phyloP scores from a whole-genome alignment of 352 stramenopile species.

The Sclerospora graminicola region DNA sequence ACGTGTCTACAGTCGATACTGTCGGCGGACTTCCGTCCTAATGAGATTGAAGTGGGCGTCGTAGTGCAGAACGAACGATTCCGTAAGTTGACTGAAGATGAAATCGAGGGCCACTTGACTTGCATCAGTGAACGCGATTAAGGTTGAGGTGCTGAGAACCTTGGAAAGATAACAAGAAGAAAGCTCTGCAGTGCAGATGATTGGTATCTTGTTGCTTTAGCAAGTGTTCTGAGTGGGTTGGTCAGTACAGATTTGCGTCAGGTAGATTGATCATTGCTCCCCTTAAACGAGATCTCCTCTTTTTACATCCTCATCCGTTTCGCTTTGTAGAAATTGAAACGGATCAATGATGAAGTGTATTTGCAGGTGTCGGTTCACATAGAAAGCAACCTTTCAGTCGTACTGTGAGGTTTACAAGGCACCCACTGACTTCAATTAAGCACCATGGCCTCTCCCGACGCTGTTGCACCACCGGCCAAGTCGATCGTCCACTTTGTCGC shows the following conservation, averaged over 20 bases:
- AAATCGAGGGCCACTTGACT: constrained; percentile 97
- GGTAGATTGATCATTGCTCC: no score
- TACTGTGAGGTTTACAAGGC: no score
- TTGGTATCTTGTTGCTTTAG: no score
- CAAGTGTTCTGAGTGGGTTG: no score
- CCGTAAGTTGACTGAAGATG: constrained; percentile 90
- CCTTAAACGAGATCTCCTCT: no score
- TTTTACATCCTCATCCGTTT: no score
- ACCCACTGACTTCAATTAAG: neutral
- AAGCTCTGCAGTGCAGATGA: neutral
- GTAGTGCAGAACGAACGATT: constrained; percentile 71
- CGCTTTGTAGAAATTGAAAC: no score
- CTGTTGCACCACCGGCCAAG: constrained; percentile 10
- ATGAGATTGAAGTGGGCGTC: constrained; percentile 90
- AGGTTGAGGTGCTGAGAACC: constrained; percentile 1
- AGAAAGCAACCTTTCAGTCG: no score
- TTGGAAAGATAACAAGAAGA: constrained; percentile 3
- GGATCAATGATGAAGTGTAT: no score
- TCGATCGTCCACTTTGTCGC: constrained; percentile 48
- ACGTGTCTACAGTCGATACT: constrained; percentile 96
- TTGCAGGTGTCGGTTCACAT: no score
- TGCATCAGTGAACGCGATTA: constrained; percentile 95
- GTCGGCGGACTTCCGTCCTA: constrained; percentile 95
- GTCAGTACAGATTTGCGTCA: no score
- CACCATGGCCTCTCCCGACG: constrained; percentile 13